Base-by-base conservation (phyloP, 306 rosid genomes). In the Inga laurina region DNA sequence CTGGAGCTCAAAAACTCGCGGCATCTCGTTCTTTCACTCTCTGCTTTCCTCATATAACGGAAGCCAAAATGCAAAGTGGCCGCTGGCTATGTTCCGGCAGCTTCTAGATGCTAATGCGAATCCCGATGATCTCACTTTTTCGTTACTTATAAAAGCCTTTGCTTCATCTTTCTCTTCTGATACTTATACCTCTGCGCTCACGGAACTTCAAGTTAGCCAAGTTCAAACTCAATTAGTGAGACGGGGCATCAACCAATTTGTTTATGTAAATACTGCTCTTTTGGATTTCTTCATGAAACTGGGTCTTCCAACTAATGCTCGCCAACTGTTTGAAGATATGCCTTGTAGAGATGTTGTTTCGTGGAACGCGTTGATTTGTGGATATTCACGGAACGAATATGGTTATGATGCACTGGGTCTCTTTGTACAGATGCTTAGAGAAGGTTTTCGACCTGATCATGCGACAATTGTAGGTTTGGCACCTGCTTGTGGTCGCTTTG, bases 331-430 rank as follows among this genome's bases (percentile, higher is more conserved):
- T 44, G 98, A 92, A 70, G 86, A 86, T 79, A 86, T 94, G 90
- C 54, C 76, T 80, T 85, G n/a, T 0, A 85, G 86, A 90, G 98
- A 92, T 84, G 87, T 75, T 21, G 90, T 91, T 32, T 86, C 95
- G 16, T 94, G 98, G 95, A 94, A 94, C 37, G 95, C 91, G 2
- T 83, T 94, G 88, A 90, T 94, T 83, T 94, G 87, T 84, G 97
- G 77, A 73, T 73, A 73, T 78, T 88, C 88, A 22, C 69, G 85
- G 56, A 90, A 75, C 49, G 91, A 90, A 39, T 67, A 79, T 79
- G 67, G 68, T 72, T 66, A 39, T 72, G 75, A 79, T 66, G 93
- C 88, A 5, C 41, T 88, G 27, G 48, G 59, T 16, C 80, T 83
- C 74, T 88, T 90, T 76, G 81, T 85, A 51, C 75, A 66, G 64